phyloP scores from a whole-genome alignment of 768 basidiomycete genomes.

The Podaxis sp. region DNA sequence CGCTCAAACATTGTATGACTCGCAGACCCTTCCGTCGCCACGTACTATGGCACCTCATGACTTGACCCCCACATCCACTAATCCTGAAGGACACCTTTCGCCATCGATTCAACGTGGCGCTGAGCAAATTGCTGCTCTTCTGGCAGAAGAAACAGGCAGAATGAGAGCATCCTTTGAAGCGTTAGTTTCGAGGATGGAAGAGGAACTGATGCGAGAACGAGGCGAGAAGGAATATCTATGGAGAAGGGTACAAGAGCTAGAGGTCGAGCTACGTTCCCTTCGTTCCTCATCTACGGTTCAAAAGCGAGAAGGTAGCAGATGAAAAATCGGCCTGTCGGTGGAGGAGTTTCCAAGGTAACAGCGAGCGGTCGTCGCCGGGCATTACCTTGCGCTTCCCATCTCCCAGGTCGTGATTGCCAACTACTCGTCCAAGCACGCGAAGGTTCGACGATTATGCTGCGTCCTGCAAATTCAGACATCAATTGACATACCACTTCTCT shows the following conservation, averaged over 20 bases:
- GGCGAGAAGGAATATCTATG: background rate
- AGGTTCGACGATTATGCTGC: no score
- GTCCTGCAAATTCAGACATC: no score
- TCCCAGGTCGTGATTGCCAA: no score
- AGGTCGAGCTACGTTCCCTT: background rate
- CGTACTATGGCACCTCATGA: no score
- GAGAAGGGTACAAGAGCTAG: background rate
- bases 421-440: no score
- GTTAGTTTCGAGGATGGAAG: background rate
- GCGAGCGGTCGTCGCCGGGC: no score
- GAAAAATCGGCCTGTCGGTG: no score
- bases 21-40: no score
- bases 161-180: background rate
- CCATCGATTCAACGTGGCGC: background rate
- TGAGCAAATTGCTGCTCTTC: background rate
- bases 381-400: no score
- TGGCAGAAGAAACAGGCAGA: background rate
- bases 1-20: background rate
- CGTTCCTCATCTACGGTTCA: background rate
- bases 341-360: no score
- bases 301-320: background rate
- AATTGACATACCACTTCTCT: no score
- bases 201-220: background rate
- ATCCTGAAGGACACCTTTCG: background rate
- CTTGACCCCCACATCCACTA: no score